These are phyloP conservation scores for Leccinellum luteum DNA, from an alignment of 768 basidiomycete species.

Conservation along the genomic window DNA sequence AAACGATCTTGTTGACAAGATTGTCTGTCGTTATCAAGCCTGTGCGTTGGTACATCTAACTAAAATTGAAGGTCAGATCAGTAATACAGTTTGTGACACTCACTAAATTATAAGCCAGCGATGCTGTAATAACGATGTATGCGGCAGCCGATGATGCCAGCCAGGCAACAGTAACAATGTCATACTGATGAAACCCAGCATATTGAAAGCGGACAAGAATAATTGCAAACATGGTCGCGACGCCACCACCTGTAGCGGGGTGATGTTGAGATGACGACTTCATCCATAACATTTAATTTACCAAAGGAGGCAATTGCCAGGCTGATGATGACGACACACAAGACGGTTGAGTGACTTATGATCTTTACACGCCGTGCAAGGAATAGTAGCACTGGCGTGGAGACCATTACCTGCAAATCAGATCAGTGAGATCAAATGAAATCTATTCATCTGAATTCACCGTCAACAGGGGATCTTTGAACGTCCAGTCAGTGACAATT, in stretches of 20 bases:
- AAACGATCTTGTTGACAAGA: slow-evolving; percentile 40
- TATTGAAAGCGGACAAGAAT: slow-evolving; percentile 25
- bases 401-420: slow-evolving; percentile 40
- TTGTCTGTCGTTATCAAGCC: slow-evolving; percentile 40
- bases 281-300: neutral
- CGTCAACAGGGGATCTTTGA: slow-evolving; percentile 44
- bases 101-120: slow-evolving; percentile 45
- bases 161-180: slow-evolving; percentile 40
- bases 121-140: slow-evolving; percentile 42
- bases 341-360: slow-evolving; percentile 29
- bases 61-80: neutral
- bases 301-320: slow-evolving; percentile 9
- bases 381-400: slow-evolving; percentile 44
- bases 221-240: slow-evolving; percentile 31
- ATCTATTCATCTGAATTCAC: slow-evolving; percentile 23
- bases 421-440: too few relatives aligned
- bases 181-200: slow-evolving; percentile 32
- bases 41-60: slow-evolving; percentile 40
- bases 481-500: neutral
- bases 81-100: neutral
- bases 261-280: neutral
- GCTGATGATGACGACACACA: slow-evolving; percentile 25
- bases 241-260: slow-evolving; percentile 29
- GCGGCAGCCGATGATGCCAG: slow-evolving; percentile 39
- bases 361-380: slow-evolving; percentile 44